A percentile compares a stretch with the other conserved stretches of the same genome.
These are phyloP conservation scores for Blastosporella zonata DNA, from an alignment of 1,284 basidiomycete species.

Conservation along the genomic window DNA sequence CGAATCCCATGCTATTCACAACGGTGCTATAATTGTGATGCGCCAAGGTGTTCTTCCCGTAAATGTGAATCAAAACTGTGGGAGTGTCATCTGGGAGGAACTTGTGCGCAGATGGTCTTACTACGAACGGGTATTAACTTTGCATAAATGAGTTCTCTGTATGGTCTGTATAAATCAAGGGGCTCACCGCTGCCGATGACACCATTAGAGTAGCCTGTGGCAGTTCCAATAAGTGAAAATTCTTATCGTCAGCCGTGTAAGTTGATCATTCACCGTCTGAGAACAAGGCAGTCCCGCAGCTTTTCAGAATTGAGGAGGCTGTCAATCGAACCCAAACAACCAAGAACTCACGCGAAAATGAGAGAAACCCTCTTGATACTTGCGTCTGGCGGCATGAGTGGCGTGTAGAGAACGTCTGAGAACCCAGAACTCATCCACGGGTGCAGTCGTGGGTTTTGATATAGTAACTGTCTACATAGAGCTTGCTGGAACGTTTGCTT, in stretches of 20 bases:
- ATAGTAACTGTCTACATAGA: too few species aligned
- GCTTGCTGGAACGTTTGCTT: too few species aligned
- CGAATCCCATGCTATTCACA: conserved; percentile 71
- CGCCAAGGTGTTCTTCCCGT: conserved; percentile 51
- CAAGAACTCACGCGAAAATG: conserved; percentile 64
- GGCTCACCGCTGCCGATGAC: conserved; percentile 71
- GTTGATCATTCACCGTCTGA: conserved; percentile 61
- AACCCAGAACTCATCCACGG: too few species aligned
- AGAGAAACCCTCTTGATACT: conserved; percentile 3
- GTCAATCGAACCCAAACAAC: neutral
- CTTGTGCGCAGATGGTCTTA: conserved; percentile 12
- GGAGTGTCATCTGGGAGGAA: neutral
- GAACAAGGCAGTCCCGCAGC: conserved; percentile 83
- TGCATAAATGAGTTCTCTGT: neutral
- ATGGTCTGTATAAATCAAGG: neutral
- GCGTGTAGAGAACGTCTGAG: neutral
- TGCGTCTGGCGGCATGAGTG: neutral
- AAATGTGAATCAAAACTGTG: conserved; percentile 63
- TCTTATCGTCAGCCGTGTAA: neutral
- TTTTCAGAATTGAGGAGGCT: conserved; percentile 25
- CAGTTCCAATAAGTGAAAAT: neutral
- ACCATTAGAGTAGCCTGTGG: conserved; percentile 73
- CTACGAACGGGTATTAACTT: conserved; percentile 65
- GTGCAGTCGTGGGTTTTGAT: too few species aligned
- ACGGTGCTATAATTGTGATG: conserved; percentile 55